Base-by-base conservation (phyloP, 2,329 filamentous ascomycete genomes). In the Colletotrichum spaethianum region DNA sequence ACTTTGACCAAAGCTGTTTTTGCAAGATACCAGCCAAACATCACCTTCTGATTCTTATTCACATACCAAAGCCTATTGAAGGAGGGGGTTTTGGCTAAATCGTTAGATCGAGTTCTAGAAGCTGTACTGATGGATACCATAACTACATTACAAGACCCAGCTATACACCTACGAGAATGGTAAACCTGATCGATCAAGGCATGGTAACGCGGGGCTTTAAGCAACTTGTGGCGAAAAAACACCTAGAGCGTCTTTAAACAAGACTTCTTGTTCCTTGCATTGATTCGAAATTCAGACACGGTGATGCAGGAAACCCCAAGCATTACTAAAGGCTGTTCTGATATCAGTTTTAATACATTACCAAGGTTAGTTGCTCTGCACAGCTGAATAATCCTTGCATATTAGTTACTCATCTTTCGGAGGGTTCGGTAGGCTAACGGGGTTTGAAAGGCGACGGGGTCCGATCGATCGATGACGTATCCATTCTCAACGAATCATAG, bases 381-480 rank as follows among this genome's bases (percentile, higher is more conserved):
- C 20, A 2, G 18, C 8, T 44, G 12, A 23, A 20, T n/a, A 12
- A 26, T 28, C 52, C 14, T 16, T 1, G 14, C 23, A 4, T 38
- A 18, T 4, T 14, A 14, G 26, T 48, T 23, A 44, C 28, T 7
- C 16, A 40, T 67, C 1, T 4, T 42, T 61, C 36, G 6, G 55
- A 40, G 28, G 23, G 9, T 26, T 6, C 23, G 14, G n/a, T 28
- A 50, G 31, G n/a, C 53, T 38, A 11, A 40, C 55, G 50, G 63
- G 53, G 42, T 50, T 52, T 63, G 63, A 42, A 42, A 33, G 23
- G 48, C n/a, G 23, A 53, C 63, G 16, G 46, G 31, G 31, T 56
- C 38, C 57, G 56, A 50, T 42, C 28, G 50, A 36, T 67, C 33
- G 48, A 71, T 71, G 68, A 71, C 68, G 68, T 71, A 63, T 44